A percentile compares a stretch with the other conserved stretches of the same genome.
These are phyloP conservation scores for Penicillium canescens DNA, from an alignment of 495 filamentous ascomycete species.

Conservation along the genomic window DNA sequence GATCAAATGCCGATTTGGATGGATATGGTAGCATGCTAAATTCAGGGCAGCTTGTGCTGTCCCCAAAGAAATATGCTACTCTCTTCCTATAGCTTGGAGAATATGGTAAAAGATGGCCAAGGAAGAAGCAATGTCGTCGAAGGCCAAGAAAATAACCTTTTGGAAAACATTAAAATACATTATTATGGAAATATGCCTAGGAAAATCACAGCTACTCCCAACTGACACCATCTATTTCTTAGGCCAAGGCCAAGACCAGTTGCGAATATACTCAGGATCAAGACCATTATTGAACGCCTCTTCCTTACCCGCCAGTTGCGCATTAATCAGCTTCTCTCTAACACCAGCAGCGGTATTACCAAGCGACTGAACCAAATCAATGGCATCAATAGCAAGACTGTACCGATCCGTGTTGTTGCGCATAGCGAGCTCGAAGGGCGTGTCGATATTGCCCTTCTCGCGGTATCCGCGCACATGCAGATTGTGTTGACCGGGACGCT, in stretches of 20 bases:
- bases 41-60: too few species aligned
- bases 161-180: too few species aligned
- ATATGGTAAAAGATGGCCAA: too few species aligned
- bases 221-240: conserved; percentile 3
- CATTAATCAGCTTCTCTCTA: conserved; percentile 59
- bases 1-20: too few species aligned
- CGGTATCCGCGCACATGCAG: conserved; percentile 71
- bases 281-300: conserved; percentile 65
- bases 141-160: too few species aligned
- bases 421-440: conserved; percentile 69
- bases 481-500: conserved; percentile 60
- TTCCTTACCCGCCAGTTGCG: conserved; percentile 56
- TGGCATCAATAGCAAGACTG: conserved; percentile 70
- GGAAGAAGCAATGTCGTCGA: too few species aligned
- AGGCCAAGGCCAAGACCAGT: conserved; percentile 62
- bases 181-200: too few species aligned
- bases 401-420: conserved; percentile 71
- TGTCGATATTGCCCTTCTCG: conserved; percentile 80
- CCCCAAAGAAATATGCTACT: too few species aligned
- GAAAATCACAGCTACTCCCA: too few species aligned
- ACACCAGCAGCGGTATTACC: conserved; percentile 56
- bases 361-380: conserved; percentile 59
- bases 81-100: too few species aligned
- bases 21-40: too few species aligned
- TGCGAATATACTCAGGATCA: conserved; percentile 62